phyloP scores from a whole-genome alignment of 2,329 filamentous ascomycete genomes.

The Penicillium sp. region DNA sequence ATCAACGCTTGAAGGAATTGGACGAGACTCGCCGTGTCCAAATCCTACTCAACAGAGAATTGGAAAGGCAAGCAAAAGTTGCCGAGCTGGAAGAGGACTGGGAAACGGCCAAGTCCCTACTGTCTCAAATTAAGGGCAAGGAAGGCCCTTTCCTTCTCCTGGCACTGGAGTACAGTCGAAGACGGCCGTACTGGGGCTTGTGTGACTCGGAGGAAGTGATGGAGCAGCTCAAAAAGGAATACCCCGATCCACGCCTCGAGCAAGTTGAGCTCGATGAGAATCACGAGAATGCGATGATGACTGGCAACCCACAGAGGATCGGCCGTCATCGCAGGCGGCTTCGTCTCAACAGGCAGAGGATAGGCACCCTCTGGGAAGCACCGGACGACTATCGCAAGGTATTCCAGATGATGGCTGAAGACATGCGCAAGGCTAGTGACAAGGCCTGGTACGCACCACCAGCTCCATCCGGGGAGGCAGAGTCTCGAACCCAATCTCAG shows the following conservation, averaged over 20 bases:
- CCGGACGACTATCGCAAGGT: not conserved
- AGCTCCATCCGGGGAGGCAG: not conserved
- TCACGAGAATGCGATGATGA: too few relatives aligned
- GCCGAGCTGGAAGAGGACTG: too few relatives aligned
- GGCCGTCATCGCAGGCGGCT: not conserved
- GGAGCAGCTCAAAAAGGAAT: not conserved
- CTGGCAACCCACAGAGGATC: not conserved
- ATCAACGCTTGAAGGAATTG: too few relatives aligned
- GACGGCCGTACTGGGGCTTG: not conserved
- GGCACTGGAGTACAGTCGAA: not conserved
- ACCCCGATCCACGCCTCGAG: not conserved
- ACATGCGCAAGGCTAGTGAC: not conserved
- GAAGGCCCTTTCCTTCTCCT: not conserved
- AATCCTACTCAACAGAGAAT: too few relatives aligned
- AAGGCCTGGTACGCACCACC: not conserved
- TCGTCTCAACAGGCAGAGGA: not conserved
- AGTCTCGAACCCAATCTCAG: not conserved
- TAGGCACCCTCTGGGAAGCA: not conserved
- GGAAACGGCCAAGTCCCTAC: too few relatives aligned
- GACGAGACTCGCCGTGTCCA: too few relatives aligned
- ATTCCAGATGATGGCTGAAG: not conserved
- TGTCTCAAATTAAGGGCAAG: not conserved
- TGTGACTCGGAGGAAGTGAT: not conserved
- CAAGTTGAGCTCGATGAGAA: not conserved
- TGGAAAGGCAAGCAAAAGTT: too few relatives aligned